These are phyloP conservation scores for Pezicula neosporulosa DNA, from an alignment of 2,329 filamentous ascomycete genomes.

Conservation along the genomic window DNA sequence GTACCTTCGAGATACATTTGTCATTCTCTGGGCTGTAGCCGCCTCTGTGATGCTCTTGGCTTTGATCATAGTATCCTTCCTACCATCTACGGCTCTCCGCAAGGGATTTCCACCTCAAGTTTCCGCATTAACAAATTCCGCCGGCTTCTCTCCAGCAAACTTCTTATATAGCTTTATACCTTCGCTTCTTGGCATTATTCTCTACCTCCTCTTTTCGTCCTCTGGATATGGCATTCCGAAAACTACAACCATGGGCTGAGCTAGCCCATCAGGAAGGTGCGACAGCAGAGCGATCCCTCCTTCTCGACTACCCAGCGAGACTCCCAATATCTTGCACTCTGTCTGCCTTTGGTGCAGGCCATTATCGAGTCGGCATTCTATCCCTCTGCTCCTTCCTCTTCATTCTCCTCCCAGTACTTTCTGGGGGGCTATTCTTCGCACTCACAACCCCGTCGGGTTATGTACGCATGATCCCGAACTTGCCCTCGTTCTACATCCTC, in stretches of 20 bases:
- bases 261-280: conserved; percentile 56
- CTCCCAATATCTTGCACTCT: conserved; percentile 57
- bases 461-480: conserved; percentile 67
- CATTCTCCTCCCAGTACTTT: conserved; percentile 62
- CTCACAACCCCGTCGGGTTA: conserved; percentile 51
- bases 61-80: conserved; percentile 75
- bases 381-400: conserved; percentile 58
- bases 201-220: conserved; percentile 67
- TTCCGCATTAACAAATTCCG: conserved; percentile 51
- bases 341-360: conserved; percentile 51
- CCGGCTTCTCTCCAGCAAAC: conserved; percentile 79
- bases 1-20: conserved; percentile 64
- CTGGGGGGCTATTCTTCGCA: conserved; percentile 71
- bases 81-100: conserved; percentile 61
- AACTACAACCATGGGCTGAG: conserved; percentile 67
- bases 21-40: conserved; percentile 63
- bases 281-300: conserved; percentile 58
- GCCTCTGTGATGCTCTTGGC: conserved; percentile 61
- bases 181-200: conserved; percentile 60
- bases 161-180: conserved; percentile 83
- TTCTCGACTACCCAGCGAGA: conserved; percentile 66
- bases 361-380: conserved; percentile 62
- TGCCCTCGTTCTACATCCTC: conserved; percentile 70
- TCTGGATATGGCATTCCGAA: conserved; percentile 62
- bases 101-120: conserved; percentile 71